Percentiles rank a stretch among this genome's conserved stretches.
phyloP scores from a whole-genome alignment of 352 stramenopile species.

The Phytophthora cryptogea region DNA sequence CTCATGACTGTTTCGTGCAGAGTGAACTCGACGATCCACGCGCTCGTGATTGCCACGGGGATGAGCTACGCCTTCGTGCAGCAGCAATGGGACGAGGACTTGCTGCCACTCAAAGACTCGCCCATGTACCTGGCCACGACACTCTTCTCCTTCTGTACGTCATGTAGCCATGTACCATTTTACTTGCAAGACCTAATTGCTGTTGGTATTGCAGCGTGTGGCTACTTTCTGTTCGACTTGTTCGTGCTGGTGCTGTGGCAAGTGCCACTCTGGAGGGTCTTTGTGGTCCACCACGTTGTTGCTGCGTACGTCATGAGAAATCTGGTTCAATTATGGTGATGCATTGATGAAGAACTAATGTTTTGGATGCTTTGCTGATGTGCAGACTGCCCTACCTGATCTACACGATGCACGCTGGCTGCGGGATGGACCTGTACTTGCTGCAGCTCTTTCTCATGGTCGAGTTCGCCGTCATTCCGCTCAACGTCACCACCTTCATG shows the following conservation, averaged over 20 bases:
- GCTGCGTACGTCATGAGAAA: conserved; percentile 58
- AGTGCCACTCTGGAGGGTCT: conserved; percentile 79
- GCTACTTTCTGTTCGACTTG: conserved; percentile 86
- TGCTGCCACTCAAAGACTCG: conserved; percentile 60
- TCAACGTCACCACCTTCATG: conserved; percentile 83
- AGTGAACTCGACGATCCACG: conserved; percentile 83
- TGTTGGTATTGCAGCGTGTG: conserved; percentile 48
- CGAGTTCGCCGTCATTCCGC: conserved; percentile 81
- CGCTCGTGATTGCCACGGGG: conserved; percentile 61
- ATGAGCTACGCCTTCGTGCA: conserved; percentile 65
- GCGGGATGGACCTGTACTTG: conserved; percentile 77
- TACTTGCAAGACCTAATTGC: background rate
- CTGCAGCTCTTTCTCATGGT: conserved; percentile 84
- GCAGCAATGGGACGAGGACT: conserved; percentile 68
- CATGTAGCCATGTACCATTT: background rate
- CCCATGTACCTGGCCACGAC: conserved; percentile 46
- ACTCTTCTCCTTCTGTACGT: conserved; percentile 84
- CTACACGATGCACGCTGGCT: conserved; percentile 80
- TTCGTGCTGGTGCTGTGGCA: conserved; percentile 73
- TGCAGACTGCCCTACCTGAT: conserved; percentile 79
- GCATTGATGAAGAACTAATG: too few species aligned
- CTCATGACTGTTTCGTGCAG: conserved; percentile 33
- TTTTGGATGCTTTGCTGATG: background rate
- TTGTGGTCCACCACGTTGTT: conserved; percentile 81
- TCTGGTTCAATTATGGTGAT: background rate